These are phyloP conservation scores for Lachancea quebecensis DNA, from an alignment of 805 yeast genomes.

Conservation along the genomic window DNA sequence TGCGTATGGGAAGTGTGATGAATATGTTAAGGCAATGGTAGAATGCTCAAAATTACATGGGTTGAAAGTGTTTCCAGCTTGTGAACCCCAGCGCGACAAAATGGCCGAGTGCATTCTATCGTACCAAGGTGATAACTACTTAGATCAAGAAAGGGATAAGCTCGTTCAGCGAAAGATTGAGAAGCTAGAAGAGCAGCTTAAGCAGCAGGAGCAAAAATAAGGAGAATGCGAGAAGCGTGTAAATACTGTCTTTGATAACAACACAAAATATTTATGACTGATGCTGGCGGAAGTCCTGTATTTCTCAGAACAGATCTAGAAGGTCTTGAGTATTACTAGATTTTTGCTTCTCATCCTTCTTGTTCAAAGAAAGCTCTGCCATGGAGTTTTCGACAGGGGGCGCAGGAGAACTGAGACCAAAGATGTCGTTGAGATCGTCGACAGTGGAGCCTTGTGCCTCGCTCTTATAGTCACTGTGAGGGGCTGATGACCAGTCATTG, in stretches of 20 bases:
- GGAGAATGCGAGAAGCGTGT: neutral
- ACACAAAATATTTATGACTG: neutral
- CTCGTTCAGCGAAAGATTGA: constrained; percentile 52
- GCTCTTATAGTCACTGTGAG: constrained; percentile 12
- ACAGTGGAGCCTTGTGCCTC: constrained; percentile 34
- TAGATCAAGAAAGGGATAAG: constrained; percentile 64
- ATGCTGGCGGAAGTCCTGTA: too few relatives aligned
- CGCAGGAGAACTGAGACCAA: constrained; percentile 31
- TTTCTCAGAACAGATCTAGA: constrained; percentile 22
- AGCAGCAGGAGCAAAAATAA: constrained; percentile 5
- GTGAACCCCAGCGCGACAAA: constrained; percentile 49
- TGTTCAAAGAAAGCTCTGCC: constrained; percentile 1
- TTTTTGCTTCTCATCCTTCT: neutral
- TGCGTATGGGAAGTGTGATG: constrained; percentile 63
- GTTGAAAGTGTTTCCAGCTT: constrained; percentile 57
- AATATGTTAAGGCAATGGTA: constrained; percentile 56
- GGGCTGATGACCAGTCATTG: constrained; percentile 35
- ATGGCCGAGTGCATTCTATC: constrained; percentile 58
- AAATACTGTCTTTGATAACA: too few relatives aligned
- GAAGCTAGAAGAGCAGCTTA: constrained; percentile 26
- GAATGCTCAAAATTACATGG: constrained; percentile 61
- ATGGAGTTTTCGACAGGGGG: constrained; percentile 4
- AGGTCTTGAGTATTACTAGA: constrained; percentile 25
- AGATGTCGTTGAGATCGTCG: constrained; percentile 72
- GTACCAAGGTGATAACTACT: constrained; percentile 54